These are phyloP conservation scores for Phialophora verrucosa DNA, from an alignment of 2,329 filamentous ascomycete genomes.

Conservation along the genomic window DNA sequence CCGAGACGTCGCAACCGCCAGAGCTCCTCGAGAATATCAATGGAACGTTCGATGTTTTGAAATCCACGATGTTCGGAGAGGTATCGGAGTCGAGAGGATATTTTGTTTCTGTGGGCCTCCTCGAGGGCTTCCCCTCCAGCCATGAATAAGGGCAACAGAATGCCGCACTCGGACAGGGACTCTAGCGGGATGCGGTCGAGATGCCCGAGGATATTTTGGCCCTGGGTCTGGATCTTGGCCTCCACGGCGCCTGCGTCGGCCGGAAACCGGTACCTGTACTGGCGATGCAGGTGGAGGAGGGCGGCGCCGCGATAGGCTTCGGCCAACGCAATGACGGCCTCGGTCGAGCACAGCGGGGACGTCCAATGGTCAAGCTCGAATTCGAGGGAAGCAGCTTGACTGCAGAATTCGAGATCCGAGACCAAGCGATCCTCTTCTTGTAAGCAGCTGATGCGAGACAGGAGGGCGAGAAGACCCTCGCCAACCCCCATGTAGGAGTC, in stretches of 20 bases:
- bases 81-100: background rate
- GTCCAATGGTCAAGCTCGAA: background rate
- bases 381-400: background rate
- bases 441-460: background rate
- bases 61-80: background rate
- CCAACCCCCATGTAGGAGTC: constrained; percentile 3
- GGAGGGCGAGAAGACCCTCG: background rate
- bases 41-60: background rate
- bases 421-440: background rate
- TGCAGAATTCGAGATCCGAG: background rate
- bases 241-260: background rate
- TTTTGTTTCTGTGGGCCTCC: background rate
- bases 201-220: background rate
- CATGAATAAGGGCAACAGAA: background rate
- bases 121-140: background rate
- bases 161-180: background rate
- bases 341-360: background rate
- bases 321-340: background rate
- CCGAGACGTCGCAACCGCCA: background rate
- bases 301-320: background rate
- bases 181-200: background rate
- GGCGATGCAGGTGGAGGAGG: background rate
- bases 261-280: background rate
- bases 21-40: background rate
- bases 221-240: background rate